Evolutionary conservation across 2,329 filamentous ascomycete genomes (phyloP).

Genomic region (Ophiostoma quercus): DNA sequence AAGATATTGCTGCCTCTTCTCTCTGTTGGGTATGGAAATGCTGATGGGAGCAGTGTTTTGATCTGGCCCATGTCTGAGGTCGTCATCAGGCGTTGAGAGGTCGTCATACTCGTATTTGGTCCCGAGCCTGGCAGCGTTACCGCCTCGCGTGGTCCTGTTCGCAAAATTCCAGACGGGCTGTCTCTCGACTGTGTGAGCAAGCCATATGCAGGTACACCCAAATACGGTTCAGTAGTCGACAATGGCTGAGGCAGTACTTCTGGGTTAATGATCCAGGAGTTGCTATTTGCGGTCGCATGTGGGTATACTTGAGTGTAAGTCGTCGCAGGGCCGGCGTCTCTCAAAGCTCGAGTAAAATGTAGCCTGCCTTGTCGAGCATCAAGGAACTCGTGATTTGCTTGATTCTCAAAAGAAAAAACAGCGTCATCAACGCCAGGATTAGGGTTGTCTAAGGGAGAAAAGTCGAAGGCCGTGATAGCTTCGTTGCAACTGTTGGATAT

Average conservation of each 20-base stretch:
- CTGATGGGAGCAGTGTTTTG: neutral
- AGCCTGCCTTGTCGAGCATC: neutral
- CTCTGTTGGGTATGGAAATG: neutral
- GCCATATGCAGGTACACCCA: neutral
- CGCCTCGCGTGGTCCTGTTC: neutral
- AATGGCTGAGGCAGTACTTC: neutral
- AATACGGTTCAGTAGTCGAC: neutral
- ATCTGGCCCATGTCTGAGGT: neutral
- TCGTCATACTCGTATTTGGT: neutral
- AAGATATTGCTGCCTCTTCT: neutral
- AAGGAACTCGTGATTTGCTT: neutral
- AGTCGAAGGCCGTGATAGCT: neutral
- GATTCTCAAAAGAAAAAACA: neutral
- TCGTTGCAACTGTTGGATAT: neutral
- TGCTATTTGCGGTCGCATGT: neutral
- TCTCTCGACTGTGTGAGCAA: neutral
- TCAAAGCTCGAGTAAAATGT: neutral
- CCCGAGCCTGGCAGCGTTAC: neutral
- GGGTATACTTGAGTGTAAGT: neutral
- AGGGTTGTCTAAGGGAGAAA: neutral
- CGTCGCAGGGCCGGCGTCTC: neutral
- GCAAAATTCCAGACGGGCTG: neutral
- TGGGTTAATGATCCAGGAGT: neutral
- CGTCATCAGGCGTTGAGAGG: neutral
- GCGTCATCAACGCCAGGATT: neutral